Conservation (phyloP, 2,329 filamentous ascomycete species). For the Thielaviopsis ethacetica region DNA sequence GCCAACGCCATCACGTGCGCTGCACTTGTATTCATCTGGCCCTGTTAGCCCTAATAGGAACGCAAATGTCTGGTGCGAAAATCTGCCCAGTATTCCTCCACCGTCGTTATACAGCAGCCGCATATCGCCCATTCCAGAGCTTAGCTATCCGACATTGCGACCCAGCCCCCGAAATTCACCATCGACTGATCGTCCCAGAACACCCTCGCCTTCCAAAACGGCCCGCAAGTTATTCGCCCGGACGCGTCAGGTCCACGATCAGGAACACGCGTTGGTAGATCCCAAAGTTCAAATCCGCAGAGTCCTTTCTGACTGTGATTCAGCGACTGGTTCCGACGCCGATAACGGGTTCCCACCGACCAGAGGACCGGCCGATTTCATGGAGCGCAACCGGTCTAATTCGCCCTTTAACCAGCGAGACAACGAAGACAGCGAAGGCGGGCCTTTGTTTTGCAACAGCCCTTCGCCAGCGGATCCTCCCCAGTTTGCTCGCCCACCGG, state of each 20-base stretch:
- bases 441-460: neutral
- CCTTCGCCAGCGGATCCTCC: neutral
- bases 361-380: neutral
- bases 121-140: neutral
- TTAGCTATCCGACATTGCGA: neutral
- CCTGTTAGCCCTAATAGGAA: neutral
- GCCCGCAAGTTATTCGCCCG: conserved; percentile 1
- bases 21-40: neutral
- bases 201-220: neutral
- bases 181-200: neutral
- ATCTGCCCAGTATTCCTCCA: neutral
- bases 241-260: neutral
- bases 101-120: neutral
- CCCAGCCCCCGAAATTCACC: neutral
- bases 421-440: neutral
- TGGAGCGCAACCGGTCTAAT: neutral
- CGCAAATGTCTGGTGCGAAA: neutral
- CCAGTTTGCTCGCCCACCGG: neutral
- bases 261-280: neutral
- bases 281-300: conserved; percentile 1
- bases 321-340: neutral
- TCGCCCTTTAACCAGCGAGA: neutral
- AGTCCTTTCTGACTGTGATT: neutral
- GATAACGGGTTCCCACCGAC: neutral
- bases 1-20: neutral